phyloP scores from a whole-genome alignment of 169 alveolate genomes.

The Plasmodium malariae region DNA sequence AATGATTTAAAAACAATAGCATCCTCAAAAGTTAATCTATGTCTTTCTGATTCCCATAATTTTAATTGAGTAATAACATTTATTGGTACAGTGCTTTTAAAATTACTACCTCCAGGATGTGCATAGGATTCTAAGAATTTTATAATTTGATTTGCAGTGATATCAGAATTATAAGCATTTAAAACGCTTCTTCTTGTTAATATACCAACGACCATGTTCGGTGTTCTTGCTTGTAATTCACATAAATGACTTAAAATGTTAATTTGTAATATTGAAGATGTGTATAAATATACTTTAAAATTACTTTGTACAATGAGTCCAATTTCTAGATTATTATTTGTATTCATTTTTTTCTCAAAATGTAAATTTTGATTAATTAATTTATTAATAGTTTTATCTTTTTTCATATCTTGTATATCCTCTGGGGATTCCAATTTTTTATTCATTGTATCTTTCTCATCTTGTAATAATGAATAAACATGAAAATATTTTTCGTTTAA shows the following conservation, averaged over 20 bases:
- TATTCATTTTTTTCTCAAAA: slow-evolving; percentile 61
- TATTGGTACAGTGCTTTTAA: slow-evolving; percentile 84
- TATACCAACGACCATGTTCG: slow-evolving; percentile 91
- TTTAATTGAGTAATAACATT: slow-evolving; percentile 90
- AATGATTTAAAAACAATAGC: slow-evolving; percentile 86
- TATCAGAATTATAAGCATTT: slow-evolving; percentile 90
- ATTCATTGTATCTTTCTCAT: neutral
- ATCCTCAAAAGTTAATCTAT: slow-evolving; percentile 85
- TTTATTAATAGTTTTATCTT: neutral
- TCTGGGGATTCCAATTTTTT: neutral
- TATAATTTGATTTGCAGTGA: slow-evolving; percentile 90
- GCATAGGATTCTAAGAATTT: slow-evolving; percentile 88
- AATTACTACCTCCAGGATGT: slow-evolving; percentile 81
- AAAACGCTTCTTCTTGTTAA: slow-evolving; percentile 88
- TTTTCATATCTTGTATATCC: neutral
- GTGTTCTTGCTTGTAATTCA: slow-evolving; percentile 91
- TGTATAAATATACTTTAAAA: slow-evolving; percentile 91
- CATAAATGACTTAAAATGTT: slow-evolving; percentile 89
- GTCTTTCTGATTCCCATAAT: slow-evolving; percentile 92
- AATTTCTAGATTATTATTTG: slow-evolving; percentile 78
- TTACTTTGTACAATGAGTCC: slow-evolving; percentile 92
- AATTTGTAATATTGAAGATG: slow-evolving; percentile 90
- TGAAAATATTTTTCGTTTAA: slow-evolving; percentile 64
- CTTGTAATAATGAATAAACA: slow-evolving; percentile 15
- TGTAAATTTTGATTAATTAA: slow-evolving; percentile 31